Evolutionary conservation across 805 yeast species (phyloP), one percentile per base, ranked within the genome.

Genomic region (Lipomyces anomalus): DNA sequence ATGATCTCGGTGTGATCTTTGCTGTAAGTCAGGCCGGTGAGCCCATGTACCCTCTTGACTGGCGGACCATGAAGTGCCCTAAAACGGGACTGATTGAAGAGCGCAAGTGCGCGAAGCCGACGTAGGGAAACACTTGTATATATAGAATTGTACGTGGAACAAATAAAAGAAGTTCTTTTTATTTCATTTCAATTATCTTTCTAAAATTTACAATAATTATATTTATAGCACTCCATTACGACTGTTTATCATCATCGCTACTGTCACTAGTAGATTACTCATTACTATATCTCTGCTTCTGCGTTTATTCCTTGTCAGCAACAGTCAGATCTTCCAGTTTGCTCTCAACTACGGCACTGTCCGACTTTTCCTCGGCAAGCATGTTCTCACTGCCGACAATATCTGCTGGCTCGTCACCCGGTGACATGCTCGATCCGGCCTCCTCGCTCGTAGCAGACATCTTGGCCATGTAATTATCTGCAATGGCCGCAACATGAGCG

Each of bases 31-130:
- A 80, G 16, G 79, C 79, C 3, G 95, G 95, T 1, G 79, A 77
- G 30, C 66, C 79, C 44, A 78, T 92, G 86, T 82, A 80, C 57
- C 94, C 98, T 1, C 66, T 87, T 35, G 97, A 92, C 65, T 92
- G 97, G 97, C 89, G 87, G 66, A 84, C 87, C 9, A 92, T 94
- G 97, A 73, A 82, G 26, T 79, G 84, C 51, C 80, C 87, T 2
- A 68, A 65, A 22, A 78, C 89, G 2, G 96, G 96, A 1, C 75
- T 73, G 6, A 65, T 78, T 9, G 97, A 88, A 58, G 70, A 71
- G 56, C 74, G 98, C 48, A 92, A 92, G 64, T 86, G 95, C 67
- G 98, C 98, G 2, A 88, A 86, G 62, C 95, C 96, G 4, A 38
- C 46, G 6, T 42, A 43, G 21, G 38, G 22, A 33, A 2, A 3